Conservation (phyloP, 2,329 filamentous ascomycete genomes). For the Pyrenochaeta sp. region DNA sequence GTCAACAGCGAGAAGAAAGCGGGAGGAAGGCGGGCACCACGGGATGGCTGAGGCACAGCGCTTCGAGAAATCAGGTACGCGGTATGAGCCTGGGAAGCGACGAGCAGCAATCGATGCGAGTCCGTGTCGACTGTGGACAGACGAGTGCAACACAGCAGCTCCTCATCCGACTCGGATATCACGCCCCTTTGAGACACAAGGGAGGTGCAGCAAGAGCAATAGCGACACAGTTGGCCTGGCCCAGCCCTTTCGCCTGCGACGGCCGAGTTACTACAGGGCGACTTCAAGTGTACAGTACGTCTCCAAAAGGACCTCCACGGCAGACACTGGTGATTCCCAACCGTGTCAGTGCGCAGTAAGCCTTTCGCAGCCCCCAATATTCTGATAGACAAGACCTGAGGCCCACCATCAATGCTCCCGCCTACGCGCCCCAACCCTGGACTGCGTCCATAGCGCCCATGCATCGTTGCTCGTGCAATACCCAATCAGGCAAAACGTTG, state of each 20-base stretch:
- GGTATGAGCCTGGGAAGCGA: conserved; percentile 1
- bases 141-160: not conserved
- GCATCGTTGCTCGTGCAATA: conserved; percentile 11
- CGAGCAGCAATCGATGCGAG: not conserved
- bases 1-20: conserved; percentile 21
- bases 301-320: not conserved
- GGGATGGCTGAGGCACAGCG: conserved; percentile 35
- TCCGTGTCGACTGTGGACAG: not conserved
- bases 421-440: conserved; percentile 20
- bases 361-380: not conserved
- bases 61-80: conserved; percentile 26
- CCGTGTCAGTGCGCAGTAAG: not conserved
- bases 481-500: conserved; percentile 9
- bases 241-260: not conserved
- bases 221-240: not conserved
- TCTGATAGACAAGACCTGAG: not conserved
- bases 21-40: conserved; percentile 22
- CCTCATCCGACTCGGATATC: not conserved
- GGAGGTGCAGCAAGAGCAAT: not conserved
- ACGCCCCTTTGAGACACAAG: not conserved
- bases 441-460: conserved; percentile 1
- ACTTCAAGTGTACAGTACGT: not conserved
- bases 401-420: not conserved
- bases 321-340: not conserved
- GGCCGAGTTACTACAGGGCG: not conserved